Evolutionary conservation across 2,329 filamentous ascomycete genomes (phyloP), one percentile per base, ranked within the genome.

Genomic region (Mycocentrospora acerina): DNA sequence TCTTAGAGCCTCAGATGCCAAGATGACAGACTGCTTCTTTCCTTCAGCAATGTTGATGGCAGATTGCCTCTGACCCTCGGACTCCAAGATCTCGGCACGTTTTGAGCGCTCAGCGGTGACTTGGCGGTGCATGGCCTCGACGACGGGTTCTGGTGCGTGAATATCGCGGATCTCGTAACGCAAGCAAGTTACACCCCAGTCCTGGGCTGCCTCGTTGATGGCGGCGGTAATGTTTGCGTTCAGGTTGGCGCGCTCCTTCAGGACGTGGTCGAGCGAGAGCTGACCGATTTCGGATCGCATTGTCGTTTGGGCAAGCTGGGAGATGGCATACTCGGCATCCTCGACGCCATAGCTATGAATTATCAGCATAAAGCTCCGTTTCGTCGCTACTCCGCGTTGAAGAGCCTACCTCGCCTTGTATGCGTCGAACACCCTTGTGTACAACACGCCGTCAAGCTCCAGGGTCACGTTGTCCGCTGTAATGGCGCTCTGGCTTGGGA

Each of bases 1-100:
- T 53, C 84, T 83, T 71, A 95, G 62, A 12, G 93, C 93, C 71
- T 98, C 93, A 7, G 90, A 96, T 0, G 93, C 93, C 16, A 98
- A 78, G 56, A 98, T 98, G 15, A 96, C 91, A 55, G 85, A 90
- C 77, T 97, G 93, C 76, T 98, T 98, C 70, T 85, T 83, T 68
- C 93, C 93, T 75, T 98, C 93, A 39, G 93, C 93, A 54, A 98
- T 96, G 70, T 98, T 98, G 79, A 98, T 98, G 26, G 93, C 93
- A 60, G 85, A 91, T 73, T 98, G 93, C 48, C 93, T 80, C 72
- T 98, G 93, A 71, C 93, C 93, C 66, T 98, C 93, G 0, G 89
- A 95, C 42, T 98, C 93, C 32, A 98, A 78, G 59, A 98, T 98
- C 73, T 98, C 93, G 40, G 93, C 93, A 50, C 93, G 86, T 79